These are phyloP conservation scores for Ceratobasidium sp. DNA, from an alignment of 1,284 basidiomycete genomes.

Conservation along the genomic window DNA sequence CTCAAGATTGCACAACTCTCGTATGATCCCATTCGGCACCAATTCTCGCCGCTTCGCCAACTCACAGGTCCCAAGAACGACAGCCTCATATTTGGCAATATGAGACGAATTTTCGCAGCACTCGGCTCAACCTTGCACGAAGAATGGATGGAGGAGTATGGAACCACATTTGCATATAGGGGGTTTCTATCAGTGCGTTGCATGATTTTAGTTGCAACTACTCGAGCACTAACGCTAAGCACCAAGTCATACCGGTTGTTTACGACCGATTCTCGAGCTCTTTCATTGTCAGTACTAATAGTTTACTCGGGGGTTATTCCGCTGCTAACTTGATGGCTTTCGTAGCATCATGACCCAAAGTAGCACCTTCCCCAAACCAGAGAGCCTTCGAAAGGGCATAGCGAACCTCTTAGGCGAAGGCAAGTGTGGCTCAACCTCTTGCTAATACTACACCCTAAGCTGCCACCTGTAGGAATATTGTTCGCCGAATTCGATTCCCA, in stretches of 20 bases:
- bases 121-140: slow-evolving; percentile 1
- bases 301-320: not conserved
- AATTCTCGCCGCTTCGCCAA: slow-evolving; percentile 25
- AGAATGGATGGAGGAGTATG: slow-evolving; percentile 42
- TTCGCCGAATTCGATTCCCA: slow-evolving; percentile 32
- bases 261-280: slow-evolving; percentile 33
- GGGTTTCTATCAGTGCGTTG: slow-evolving; percentile 32
- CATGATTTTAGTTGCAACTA: no score
- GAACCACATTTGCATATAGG: slow-evolving; percentile 35
- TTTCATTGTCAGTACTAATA: slow-evolving; percentile 27
- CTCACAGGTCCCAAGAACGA: slow-evolving; percentile 12
- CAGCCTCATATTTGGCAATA: slow-evolving; percentile 36
- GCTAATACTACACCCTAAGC: not conserved
- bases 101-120: slow-evolving; percentile 14
- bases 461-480: slow-evolving; percentile 5
- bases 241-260: slow-evolving; percentile 18
- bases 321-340: not conserved
- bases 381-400: not conserved
- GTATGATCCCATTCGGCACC: not conserved
- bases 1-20: not conserved
- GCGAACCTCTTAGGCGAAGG: slow-evolving; percentile 46
- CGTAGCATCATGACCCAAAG: slow-evolving; percentile 13
- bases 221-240: not conserved
- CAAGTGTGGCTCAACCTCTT: not conserved
- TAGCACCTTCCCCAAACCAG: slow-evolving; percentile 23